Conservation (phyloP, 2,329 filamentous ascomycete species). For the Talaromyces sp. region DNA sequence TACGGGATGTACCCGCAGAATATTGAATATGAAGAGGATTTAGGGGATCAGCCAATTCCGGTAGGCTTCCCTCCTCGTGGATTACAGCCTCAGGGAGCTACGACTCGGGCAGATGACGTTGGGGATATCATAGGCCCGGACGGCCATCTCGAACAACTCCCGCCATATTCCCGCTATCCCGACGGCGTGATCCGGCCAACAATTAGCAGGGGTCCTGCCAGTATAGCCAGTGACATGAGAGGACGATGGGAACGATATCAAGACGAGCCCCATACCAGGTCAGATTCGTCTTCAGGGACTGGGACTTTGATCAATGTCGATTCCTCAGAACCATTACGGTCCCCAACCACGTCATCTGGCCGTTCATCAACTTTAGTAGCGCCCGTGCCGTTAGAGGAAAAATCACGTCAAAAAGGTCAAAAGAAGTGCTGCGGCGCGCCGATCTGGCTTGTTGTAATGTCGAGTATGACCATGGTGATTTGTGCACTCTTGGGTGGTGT, state of each 20-base stretch:
- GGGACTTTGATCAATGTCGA: conserved; percentile 22
- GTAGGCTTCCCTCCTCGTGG: conserved; percentile 69
- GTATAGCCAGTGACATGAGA: conserved; percentile 26
- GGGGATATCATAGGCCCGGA: conserved; percentile 83
- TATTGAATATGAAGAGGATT: conserved; percentile 59
- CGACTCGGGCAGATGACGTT: conserved; percentile 66
- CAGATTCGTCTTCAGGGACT: conserved; percentile 35
- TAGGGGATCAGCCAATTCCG: conserved; percentile 51
- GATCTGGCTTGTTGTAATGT: conserved; percentile 49
- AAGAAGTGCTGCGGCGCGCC: conserved; percentile 51
- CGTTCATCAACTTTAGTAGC: conserved; percentile 20
- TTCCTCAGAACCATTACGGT: conserved; percentile 20
- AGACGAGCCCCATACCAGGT: conserved; percentile 31
- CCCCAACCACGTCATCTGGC: conserved; percentile 19
- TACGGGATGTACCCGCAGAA: conserved; percentile 85
- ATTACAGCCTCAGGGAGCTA: conserved; percentile 60
- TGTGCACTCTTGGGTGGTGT: conserved; percentile 52
- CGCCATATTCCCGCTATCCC: conserved; percentile 86
- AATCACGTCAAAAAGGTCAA: conserved; percentile 44
- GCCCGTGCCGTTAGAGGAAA: conserved; percentile 37
- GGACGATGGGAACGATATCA: conserved; percentile 25
- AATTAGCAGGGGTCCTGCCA: conserved; percentile 42
- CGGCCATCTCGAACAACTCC: conserved; percentile 85
- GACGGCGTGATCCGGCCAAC: conserved; percentile 63
- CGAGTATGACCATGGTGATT: conserved; percentile 46